phyloP scores from a whole-genome alignment of 1,139 yeast species.

The Lodderomyces metapsilosis region DNA sequence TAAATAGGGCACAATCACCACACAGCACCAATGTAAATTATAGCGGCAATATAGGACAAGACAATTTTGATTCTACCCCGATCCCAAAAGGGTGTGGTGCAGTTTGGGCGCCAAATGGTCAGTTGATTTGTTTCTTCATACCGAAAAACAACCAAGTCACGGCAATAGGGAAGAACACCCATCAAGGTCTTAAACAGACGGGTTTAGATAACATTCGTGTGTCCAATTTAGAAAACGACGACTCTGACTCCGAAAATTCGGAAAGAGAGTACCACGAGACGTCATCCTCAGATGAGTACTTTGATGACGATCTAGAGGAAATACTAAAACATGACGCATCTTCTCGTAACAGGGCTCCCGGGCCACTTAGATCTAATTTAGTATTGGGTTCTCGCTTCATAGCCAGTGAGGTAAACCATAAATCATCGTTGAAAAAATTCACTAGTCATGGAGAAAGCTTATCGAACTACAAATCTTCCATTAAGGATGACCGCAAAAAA shows the following conservation, averaged over 20 bases:
- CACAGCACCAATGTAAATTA: background rate
- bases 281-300: constrained; percentile 45
- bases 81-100: constrained; percentile 95
- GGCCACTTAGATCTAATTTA: constrained; percentile 39
- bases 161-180: background rate
- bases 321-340: constrained; percentile 46
- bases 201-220: no score
- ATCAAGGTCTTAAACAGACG: constrained; percentile 35
- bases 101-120: constrained; percentile 77
- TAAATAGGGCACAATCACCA: background rate
- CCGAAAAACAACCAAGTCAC: constrained; percentile 36
- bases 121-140: constrained; percentile 79
- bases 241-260: constrained; percentile 15
- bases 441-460: constrained; percentile 29
- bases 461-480: constrained; percentile 30
- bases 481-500: constrained; percentile 17
- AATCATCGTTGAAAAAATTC: constrained; percentile 22
- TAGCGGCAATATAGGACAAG: background rate
- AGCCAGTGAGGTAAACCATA: constrained; percentile 18
- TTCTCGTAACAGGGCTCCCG: constrained; percentile 44
- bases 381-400: constrained; percentile 38
- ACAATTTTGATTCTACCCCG: constrained; percentile 72
- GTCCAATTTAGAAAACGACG: constrained; percentile 8
- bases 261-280: constrained; percentile 8
- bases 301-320: constrained; percentile 52